Percentiles rank a stretch among this genome's conserved stretches.
phyloP scores from a whole-genome alignment of 495 filamentous ascomycete species.

The Aspergillus baeticus region DNA sequence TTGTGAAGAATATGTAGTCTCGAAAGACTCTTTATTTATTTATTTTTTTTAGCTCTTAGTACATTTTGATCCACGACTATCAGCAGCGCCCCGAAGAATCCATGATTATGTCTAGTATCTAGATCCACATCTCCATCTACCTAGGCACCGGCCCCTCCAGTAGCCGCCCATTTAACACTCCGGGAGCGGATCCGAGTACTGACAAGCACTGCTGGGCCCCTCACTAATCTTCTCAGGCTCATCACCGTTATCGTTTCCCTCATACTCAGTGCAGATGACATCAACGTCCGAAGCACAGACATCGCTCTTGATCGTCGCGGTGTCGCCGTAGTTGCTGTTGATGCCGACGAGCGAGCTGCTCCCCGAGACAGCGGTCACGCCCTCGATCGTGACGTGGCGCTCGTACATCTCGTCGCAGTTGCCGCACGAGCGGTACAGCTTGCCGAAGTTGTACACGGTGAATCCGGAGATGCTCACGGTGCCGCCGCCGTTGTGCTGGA shows the following conservation, averaged over 20 bases:
- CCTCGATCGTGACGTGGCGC: slow-evolving; percentile 50
- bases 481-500: slow-evolving; percentile 60
- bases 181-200: neutral
- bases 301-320: slow-evolving; percentile 14
- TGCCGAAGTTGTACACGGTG: slow-evolving; percentile 46
- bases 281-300: slow-evolving; percentile 26
- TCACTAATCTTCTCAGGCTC: slow-evolving; percentile 21
- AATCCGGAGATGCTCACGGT: slow-evolving; percentile 59
- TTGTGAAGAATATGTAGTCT: no score
- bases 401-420: slow-evolving; percentile 47
- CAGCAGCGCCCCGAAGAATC: no score
- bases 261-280: slow-evolving; percentile 41
- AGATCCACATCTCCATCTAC: no score
- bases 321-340: slow-evolving; percentile 27
- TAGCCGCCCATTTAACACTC: neutral
- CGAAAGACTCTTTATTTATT: no score
- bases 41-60: no score
- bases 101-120: no score
- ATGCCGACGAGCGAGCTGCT: slow-evolving; percentile 16
- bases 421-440: slow-evolving; percentile 59
- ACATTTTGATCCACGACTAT: no score
- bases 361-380: slow-evolving; percentile 47
- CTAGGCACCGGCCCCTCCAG: no score
- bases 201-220: neutral
- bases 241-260: slow-evolving; percentile 41